Evolutionary conservation across 805 yeast species (phyloP), one percentile per base, ranked within the genome.

Genomic region (Metschnikowia matae): DNA sequence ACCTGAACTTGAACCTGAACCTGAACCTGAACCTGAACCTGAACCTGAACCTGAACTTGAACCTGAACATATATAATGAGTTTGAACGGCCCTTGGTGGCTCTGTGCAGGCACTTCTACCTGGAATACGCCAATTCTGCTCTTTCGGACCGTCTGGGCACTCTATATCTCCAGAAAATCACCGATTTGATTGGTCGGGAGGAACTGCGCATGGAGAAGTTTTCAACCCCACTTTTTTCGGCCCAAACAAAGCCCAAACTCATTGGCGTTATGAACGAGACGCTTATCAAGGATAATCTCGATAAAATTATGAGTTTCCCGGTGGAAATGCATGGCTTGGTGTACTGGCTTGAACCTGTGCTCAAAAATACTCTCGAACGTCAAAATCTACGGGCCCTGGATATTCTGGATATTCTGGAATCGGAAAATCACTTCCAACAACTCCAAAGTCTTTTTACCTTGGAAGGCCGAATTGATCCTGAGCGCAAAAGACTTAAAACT

Each of bases 41-140:
- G 50, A 83, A 2, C 3, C 20, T 18, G 20, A 18, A 18, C 20
- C 20, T 18, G 20, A 18, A 18, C 20, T 3, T 18, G 36, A 39
- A 13, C 78, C 79, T 4, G 50, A 83, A 79, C 48, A 85, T 82
- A 55, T 89, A 86, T 60, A 69, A 74, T 23, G 76, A 73, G 17
- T 86, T 90, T 63, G 96, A 89, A 58, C 90, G 89, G 0, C 67
- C 63, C 45, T 75, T 88, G 40, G 60, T 88, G 46, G 62, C 70
- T 3, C 75, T 75, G 32, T 80, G 92, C 0, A 78, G 74, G 49
- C 65, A 67, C 1, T 88, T 78, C 62, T 91, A 85, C 61, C 61
- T 69, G 13, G 62, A 62, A 7, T 67, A 79, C 11, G 73, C 86
- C 0, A 62, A 56, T 3, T 79, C 78, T 14, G 64, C 79, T 34